Evolutionary conservation across 169 alveolate species (phyloP).

Genomic region (Blepharisma undulans): DNA sequence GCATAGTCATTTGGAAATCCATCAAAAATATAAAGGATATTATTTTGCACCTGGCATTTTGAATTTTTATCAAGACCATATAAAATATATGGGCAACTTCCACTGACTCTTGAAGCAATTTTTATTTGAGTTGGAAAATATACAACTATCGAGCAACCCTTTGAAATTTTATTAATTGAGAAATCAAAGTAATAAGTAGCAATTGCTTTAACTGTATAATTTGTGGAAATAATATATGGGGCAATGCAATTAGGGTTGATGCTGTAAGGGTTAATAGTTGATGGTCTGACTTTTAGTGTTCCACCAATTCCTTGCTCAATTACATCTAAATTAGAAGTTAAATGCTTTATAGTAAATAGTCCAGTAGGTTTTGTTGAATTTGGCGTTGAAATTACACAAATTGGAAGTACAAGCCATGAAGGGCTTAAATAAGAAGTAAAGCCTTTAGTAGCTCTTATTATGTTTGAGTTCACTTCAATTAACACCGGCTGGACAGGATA

Average conservation of each 20-base stretch:
- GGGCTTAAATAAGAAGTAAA: not conserved
- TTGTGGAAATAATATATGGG: no score
- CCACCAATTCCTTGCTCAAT: conserved; percentile 7
- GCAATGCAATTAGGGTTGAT: no score
- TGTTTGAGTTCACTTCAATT: not conserved
- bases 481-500: not conserved
- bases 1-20: not conserved
- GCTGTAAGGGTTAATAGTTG: no score
- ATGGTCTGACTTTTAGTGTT: no score
- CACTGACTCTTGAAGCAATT: not conserved
- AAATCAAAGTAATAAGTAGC: conserved; percentile 2
- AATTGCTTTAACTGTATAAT: not conserved
- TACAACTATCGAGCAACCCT: not conserved
- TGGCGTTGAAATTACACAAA: not conserved
- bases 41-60: not conserved
- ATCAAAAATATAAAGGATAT: not conserved
- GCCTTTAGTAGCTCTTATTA: not conserved
- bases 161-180: not conserved
- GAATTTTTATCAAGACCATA: not conserved
- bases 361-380: not conserved
- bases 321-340: not conserved
- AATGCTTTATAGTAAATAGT: not conserved
- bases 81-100: not conserved
- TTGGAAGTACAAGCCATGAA: not conserved
- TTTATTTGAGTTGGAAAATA: not conserved